Conservation (phyloP, 2,329 filamentous ascomycete species). For the Ascochyta fabae region DNA sequence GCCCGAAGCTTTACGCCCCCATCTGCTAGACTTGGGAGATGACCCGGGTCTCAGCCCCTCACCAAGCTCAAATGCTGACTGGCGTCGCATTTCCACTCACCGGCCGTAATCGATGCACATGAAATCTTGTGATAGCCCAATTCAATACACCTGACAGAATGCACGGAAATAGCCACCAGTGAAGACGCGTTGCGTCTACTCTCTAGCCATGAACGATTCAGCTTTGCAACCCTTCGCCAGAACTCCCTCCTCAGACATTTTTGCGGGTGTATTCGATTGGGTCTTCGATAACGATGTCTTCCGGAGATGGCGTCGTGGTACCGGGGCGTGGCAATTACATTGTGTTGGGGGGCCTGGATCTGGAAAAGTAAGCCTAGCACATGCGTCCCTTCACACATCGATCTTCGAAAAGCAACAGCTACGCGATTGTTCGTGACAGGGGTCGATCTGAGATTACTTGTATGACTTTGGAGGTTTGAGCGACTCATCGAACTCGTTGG, state of each 20-base stretch:
- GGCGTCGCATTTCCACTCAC: background rate
- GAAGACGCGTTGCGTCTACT: background rate
- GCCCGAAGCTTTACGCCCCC: background rate
- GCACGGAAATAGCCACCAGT: background rate
- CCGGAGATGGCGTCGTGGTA: slow-evolving; percentile 12
- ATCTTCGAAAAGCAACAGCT: background rate
- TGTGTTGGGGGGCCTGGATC: slow-evolving; percentile 27
- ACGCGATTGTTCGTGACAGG: background rate
- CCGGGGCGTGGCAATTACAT: slow-evolving; percentile 24
- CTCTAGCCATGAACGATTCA: background rate
- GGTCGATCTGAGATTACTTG: too few relatives aligned
- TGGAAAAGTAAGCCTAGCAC: slow-evolving; percentile 20
- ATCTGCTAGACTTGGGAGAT: background rate
- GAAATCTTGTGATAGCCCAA: background rate
- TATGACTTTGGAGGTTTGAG: too few relatives aligned
- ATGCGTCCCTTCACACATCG: background rate
- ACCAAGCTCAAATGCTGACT: background rate
- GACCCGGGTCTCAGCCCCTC: background rate
- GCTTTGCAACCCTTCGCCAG: slow-evolving; percentile 1
- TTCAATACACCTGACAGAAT: background rate
- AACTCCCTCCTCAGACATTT: slow-evolving; percentile 24
- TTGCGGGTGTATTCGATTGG: slow-evolving; percentile 18
- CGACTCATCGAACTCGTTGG: too few relatives aligned
- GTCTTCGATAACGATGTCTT: slow-evolving; percentile 21
- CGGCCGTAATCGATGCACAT: background rate